Conservation (phyloP, 176 grass and related monocot genomes). For the Raddia guianensis region DNA sequence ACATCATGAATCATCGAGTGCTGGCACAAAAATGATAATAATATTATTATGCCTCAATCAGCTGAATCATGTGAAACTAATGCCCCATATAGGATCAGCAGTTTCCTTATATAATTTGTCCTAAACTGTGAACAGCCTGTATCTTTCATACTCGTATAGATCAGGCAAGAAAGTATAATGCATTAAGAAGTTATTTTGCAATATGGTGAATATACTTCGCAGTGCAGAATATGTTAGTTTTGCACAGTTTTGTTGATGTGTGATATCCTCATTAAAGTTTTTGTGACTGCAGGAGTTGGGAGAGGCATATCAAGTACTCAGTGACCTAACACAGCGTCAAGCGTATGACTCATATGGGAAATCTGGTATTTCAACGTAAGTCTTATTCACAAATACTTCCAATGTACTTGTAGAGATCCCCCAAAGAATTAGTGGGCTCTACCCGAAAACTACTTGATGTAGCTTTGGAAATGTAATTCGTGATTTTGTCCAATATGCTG, state of each 20-base stretch:
- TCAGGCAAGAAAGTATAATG: not conserved
- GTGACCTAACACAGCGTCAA: constrained; percentile 65
- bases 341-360: constrained; percentile 68
- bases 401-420: not conserved
- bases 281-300: constrained; percentile 67
- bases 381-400: constrained; percentile 8
- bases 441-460: constrained; percentile 26
- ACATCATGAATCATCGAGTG: not conserved
- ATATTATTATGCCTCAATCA: not conserved
- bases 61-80: not conserved
- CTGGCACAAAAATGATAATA: not conserved
- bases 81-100: not conserved
- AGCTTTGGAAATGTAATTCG: constrained; percentile 48
- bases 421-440: not conserved
- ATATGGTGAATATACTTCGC: not conserved
- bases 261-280: constrained; percentile 24
- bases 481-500: constrained; percentile 2
- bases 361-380: constrained; percentile 84
- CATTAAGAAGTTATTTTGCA: constrained; percentile 2
- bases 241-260: not conserved
- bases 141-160: not conserved
- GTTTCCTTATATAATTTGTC: not conserved
- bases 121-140: not conserved
- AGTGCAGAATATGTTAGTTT: not conserved
- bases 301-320: constrained; percentile 85